Conservation (phyloP, 2,329 filamentous ascomycete species). For the Apiospora koreana region DNA sequence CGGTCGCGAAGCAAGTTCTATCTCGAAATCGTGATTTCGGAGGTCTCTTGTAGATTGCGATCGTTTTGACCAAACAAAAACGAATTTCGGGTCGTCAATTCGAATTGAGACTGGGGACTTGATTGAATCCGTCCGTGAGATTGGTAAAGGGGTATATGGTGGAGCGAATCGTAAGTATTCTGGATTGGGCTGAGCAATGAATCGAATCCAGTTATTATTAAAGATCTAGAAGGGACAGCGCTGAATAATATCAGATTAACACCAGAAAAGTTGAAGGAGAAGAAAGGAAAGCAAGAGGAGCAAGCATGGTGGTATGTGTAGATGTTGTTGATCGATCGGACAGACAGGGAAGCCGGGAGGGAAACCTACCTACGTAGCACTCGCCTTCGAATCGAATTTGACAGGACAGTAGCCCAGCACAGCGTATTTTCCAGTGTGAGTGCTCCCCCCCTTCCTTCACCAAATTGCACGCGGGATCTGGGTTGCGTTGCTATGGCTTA, state of each 20-base stretch:
- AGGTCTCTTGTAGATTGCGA: no score
- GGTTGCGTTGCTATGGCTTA: neutral
- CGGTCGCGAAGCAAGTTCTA: neutral
- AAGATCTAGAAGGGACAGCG: neutral
- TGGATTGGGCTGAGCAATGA: neutral
- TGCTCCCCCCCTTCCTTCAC: neutral
- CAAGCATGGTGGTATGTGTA: neutral
- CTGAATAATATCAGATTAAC: neutral
- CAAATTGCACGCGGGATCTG: neutral
- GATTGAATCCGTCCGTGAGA: neutral
- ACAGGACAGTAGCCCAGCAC: neutral
- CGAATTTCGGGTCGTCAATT: neutral
- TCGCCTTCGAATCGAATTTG: neutral
- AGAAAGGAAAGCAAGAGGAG: neutral
- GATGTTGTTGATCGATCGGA: neutral
- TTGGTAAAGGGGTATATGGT: slow-evolving; percentile 1
- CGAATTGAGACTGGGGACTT: neutral
- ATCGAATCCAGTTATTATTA: neutral
- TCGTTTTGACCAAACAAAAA: neutral
- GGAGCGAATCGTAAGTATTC: neutral
- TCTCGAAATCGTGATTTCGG: no score
- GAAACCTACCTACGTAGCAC: neutral
- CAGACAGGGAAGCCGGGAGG: neutral
- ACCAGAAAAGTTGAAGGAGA: neutral
- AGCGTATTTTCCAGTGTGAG: no score